These are phyloP conservation scores for Drechslerella dactyloides DNA, from an alignment of 2,329 filamentous ascomycete genomes.

Conservation along the genomic window DNA sequence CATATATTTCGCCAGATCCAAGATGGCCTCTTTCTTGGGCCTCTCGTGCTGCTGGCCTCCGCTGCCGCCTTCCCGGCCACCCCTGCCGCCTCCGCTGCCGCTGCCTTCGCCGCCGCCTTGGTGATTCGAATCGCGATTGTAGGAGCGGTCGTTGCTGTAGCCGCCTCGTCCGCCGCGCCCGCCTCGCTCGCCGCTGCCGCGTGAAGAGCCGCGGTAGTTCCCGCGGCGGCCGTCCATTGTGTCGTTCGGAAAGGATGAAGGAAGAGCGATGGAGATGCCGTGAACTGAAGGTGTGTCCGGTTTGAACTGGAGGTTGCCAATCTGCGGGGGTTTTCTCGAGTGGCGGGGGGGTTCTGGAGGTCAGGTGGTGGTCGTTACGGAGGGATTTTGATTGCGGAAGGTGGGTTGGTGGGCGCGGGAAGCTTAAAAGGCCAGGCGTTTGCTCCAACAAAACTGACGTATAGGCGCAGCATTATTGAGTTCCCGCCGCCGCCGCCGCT, in stretches of 20 bases:
- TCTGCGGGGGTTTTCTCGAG: not conserved
- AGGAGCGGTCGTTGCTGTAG: slow-evolving; percentile 57
- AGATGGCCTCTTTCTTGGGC: slow-evolving; percentile 98
- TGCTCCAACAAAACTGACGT: no score
- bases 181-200: slow-evolving; percentile 46
- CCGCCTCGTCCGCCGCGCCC: slow-evolving; percentile 61
- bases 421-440: not conserved
- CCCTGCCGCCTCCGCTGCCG: slow-evolving; percentile 61
- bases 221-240: slow-evolving; percentile 53
- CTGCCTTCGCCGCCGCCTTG: slow-evolving; percentile 62
- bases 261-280: slow-evolving; percentile 1
- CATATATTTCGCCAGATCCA: slow-evolving; percentile 94
- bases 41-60: slow-evolving; percentile 68
- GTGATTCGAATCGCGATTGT: slow-evolving; percentile 57
- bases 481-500: not conserved
- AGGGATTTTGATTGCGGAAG: not conserved
- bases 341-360: not conserved
- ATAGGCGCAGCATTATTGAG: slow-evolving; percentile 5
- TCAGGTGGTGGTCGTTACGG: slow-evolving; percentile 11
- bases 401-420: not conserved
- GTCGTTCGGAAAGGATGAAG: not conserved
- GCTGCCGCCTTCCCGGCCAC: slow-evolving; percentile 59
- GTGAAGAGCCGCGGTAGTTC: slow-evolving; percentile 41
- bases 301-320: not conserved
- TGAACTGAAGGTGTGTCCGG: slow-evolving; percentile 17